These are phyloP conservation scores for Ensete glaucum DNA, from an alignment of 176 grass and related monocot species.

Conservation along the genomic window DNA sequence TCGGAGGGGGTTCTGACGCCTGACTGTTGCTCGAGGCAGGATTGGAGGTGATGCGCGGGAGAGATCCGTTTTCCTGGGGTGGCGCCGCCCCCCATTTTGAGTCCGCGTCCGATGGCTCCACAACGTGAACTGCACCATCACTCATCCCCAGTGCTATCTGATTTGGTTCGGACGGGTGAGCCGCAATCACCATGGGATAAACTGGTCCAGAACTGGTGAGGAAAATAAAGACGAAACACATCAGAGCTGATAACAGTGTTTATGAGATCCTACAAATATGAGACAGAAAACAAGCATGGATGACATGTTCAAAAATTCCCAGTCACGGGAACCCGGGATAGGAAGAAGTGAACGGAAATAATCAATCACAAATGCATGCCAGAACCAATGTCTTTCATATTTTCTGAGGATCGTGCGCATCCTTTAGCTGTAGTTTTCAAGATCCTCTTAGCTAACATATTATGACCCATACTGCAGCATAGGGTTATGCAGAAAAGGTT, in stretches of 20 bases:
- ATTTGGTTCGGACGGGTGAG: slow-evolving; percentile 85
- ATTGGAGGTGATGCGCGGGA: slow-evolving; percentile 31
- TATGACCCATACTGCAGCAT: too few species aligned
- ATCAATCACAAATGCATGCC: too few species aligned
- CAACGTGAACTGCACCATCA: slow-evolving; percentile 75
- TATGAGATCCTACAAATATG: too few species aligned
- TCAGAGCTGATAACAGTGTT: background rate
- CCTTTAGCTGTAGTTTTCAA: too few species aligned
- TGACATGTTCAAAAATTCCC: too few species aligned
- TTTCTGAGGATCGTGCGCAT: too few species aligned
- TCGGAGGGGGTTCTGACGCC: slow-evolving; percentile 49
- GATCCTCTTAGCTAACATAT: too few species aligned
- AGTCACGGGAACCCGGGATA: too few species aligned
- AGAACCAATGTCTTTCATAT: too few species aligned
- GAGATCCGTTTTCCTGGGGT: slow-evolving; percentile 67
- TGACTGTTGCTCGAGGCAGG: slow-evolving; percentile 44
- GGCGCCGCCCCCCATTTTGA: slow-evolving; percentile 68
- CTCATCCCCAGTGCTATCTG: slow-evolving; percentile 96
- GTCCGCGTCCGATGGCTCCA: slow-evolving; percentile 69
- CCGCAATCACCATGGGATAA: slow-evolving; percentile 74
- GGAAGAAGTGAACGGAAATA: too few species aligned
- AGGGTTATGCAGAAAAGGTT: too few species aligned
- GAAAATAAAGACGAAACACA: background rate
- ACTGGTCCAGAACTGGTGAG: slow-evolving; percentile 38
- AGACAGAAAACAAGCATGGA: too few species aligned